Percentiles rank a stretch among this genome's conserved stretches.
phyloP scores from a whole-genome alignment of 1,284 basidiomycete genomes.

The Melampsora americana region DNA sequence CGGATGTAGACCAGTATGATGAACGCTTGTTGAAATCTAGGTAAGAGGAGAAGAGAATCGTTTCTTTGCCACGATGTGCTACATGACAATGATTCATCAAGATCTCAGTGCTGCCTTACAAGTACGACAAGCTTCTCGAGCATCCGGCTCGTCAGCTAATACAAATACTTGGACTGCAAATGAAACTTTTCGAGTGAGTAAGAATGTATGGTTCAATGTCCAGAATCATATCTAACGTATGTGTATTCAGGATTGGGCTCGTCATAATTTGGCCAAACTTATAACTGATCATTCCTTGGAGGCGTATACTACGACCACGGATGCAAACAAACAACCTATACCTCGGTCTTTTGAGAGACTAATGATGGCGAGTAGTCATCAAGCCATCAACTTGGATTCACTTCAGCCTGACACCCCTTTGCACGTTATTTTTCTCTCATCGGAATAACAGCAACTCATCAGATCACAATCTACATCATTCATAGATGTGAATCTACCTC shows the following conservation, averaged over 20 bases:
- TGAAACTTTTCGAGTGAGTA: not conserved
- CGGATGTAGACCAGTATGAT: not conserved
- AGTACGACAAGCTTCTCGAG: not conserved
- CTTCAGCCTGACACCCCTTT: not conserved
- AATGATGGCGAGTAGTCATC: not conserved
- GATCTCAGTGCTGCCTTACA: not conserved
- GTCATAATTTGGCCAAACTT: conserved; percentile 11
- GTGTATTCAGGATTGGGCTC: not conserved
- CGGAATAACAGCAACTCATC: not conserved
- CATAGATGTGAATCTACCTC: not conserved
- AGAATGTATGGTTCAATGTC: not conserved
- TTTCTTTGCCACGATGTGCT: conserved; percentile 6
- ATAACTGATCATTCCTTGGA: conserved; percentile 6
- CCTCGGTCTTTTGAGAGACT: conserved; percentile 1
- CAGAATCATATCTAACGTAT: not conserved
- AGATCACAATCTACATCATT: conserved; percentile 1
- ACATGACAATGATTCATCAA: not conserved
- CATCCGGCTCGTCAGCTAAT: not conserved
- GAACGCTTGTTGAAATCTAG: not conserved
- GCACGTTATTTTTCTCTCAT: not conserved
- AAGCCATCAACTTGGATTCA: not conserved
- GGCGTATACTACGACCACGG: not conserved
- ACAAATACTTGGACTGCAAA: not conserved
- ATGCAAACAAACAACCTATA: conserved; percentile 2
- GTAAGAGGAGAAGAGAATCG: not conserved